Evolutionary conservation across 179 eudicot genomes (phyloP), one percentile per base, ranked within the genome.

Genomic region (Spergularia azorica): DNA sequence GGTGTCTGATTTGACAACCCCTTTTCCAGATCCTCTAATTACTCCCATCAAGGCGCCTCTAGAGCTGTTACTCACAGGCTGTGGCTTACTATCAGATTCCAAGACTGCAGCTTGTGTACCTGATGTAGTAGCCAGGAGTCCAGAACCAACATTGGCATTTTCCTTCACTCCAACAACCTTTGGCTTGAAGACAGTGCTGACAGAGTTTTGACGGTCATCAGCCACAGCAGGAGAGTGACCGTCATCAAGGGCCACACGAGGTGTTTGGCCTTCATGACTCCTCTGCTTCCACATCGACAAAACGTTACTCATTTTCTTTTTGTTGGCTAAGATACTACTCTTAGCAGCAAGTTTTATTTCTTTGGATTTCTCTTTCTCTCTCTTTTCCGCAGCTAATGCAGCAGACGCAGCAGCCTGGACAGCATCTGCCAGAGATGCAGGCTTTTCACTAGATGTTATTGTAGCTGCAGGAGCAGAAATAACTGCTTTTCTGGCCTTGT

Each of bases 401-500:
- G 98, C 98, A 32, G 90, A 86, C 50, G 98, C 98, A 59, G 98
- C 99, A 76, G 99, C 99, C 88, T 93, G 97, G 77, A 95, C 94
- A 72, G 97, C 97, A 78, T 91, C 99, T 4, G 99, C 86, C 63
- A 95, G 83, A 2, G 99, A 93, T 9, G 91, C 85, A 60, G 95
- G 87, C 76, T 91, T 95, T 76, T 93, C 97, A 63, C 67, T 86
- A 46, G 93, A 84, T 48, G 90, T 84, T 77, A 87, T 81, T 2
- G 97, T 93, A 62, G 97, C 95, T 63, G 99, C 99, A 79, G 97
- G 97, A 67, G 97, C 99, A 84, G 99, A 95, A 50, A 95, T 95
- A 46, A 95, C 90, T 13, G 87, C 92, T 83, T 93, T 95, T 79
- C 84, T 88, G 74, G 70, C 66, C 51, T 79, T 84, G 52, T 84